Conservation (phyloP, 1,139 yeast genomes). For the Arxiozyma heterogenica region DNA sequence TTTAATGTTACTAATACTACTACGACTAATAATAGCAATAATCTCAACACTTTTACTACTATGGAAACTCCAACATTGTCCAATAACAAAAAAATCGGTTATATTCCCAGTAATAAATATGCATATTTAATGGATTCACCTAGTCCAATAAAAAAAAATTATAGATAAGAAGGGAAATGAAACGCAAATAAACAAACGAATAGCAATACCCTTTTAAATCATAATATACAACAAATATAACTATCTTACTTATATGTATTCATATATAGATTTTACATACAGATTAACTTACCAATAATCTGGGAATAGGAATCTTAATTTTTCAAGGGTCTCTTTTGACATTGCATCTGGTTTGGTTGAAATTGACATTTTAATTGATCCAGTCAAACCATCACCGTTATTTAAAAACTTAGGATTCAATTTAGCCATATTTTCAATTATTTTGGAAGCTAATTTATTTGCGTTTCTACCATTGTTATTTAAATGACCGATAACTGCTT, state of each 20-base stretch:
- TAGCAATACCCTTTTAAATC: not conserved
- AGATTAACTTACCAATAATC: conserved; percentile 59
- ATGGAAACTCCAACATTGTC: not conserved
- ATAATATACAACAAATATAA: not conserved
- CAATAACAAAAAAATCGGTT: conserved; percentile 15
- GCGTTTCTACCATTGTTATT: conserved; percentile 86
- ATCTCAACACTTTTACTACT: too few relatives aligned
- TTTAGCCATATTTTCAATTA: conserved; percentile 58
- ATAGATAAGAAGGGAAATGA: not conserved
- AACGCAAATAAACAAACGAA: not conserved
- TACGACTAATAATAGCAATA: not conserved
- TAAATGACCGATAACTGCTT: conserved; percentile 85
- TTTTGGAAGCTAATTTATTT: conserved; percentile 58
- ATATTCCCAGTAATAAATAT: conserved; percentile 37
- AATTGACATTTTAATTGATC: conserved; percentile 73
- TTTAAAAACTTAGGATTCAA: conserved; percentile 46
- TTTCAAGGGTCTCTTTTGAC: conserved; percentile 61
- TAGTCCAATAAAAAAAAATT: conserved; percentile 29
- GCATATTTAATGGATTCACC: conserved; percentile 38
- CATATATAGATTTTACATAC: not conserved
- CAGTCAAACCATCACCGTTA: conserved; percentile 61
- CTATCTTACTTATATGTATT: not conserved
- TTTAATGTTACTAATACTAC: conserved; percentile 4
- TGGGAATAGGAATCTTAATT: conserved; percentile 85
- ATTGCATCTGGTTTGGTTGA: conserved; percentile 73